Evolutionary conservation across 345 rosid genomes (phyloP), one percentile per base, ranked within the genome.

Genomic region (Ceriops tagal): DNA sequence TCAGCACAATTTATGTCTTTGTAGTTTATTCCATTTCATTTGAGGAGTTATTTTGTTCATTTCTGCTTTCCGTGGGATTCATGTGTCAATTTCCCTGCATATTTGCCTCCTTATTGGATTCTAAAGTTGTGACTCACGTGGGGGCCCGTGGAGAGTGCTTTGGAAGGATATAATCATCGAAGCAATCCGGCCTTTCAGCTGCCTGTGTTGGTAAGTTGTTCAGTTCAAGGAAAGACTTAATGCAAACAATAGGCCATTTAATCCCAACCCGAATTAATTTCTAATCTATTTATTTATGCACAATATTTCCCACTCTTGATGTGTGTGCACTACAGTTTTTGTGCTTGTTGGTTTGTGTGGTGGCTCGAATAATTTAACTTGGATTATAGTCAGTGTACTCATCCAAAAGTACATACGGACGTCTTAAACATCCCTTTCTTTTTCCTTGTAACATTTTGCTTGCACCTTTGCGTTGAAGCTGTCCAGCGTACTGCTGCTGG

Each of bases 121-220:
- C 30, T 28, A 28, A 28, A 35, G 22, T 65, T 60, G n/a, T 39
- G 49, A 10, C n/a, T 56, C 13, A 28, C 61, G 8, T 65, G 70
- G 34, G 82, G 86, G 88, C 78, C 32, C 73, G 81, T 16, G 88
- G 88, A 56, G 85, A 84, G 73, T 80, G 88, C 77, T 84, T 84
- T 82, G 88, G 88, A 64, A 77, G 88, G 80, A 84, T 84, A 84
- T 84, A 78, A 80, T 86, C 30, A 84, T 84, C 30, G 88, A 84
- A 82, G 86, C 88, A 21, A 84, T 82, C 0, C 1, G 88, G 88
- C 86, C 52, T 84, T 84, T 80, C 83, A 78, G 71, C 56, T 84
- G 66, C 88, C 88, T 63, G 85, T 84, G 8, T 75, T 84, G 88
- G 88, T 84, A 73, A 62, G 68, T 61, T 35, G 31, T 58, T 24